Evolutionary conservation across 2,329 filamentous ascomycete genomes (phyloP).

Genomic region (Penicillium hesseltinei): DNA sequence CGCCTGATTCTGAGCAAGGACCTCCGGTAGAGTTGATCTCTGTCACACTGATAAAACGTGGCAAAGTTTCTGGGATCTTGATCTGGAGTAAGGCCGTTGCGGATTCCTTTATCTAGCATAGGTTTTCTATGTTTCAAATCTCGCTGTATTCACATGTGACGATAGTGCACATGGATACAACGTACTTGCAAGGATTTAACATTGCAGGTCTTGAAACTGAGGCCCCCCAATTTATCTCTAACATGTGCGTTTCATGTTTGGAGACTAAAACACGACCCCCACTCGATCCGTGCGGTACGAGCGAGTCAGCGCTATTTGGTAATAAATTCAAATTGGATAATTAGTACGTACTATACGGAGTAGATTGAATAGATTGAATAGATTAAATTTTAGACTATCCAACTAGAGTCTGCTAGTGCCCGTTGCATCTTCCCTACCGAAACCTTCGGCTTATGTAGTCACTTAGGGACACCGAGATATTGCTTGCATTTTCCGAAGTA

Average conservation of each 20-base stretch:
- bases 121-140: not conserved
- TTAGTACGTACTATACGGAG: no score
- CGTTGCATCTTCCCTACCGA: no score
- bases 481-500: not conserved
- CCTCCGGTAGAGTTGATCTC: not conserved
- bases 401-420: no score
- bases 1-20: not conserved
- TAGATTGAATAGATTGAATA: no score
- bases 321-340: no score
- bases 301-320: not conserved
- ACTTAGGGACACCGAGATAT: not conserved
- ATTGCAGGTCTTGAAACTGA: not conserved
- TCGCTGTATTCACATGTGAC: not conserved
- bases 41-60: not conserved
- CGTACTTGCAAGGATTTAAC: not conserved
- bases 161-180: not conserved
- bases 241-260: constrained; percentile 1
- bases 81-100: not conserved
- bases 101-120: not conserved
- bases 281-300: not conserved
- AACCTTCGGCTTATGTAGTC: no score
- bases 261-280: not conserved
- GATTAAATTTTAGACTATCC: no score
- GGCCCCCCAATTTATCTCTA: not conserved
- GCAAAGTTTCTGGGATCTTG: not conserved